These are phyloP conservation scores for Hyaloscypha finlandica DNA, from an alignment of 495 filamentous ascomycete genomes.

Conservation along the genomic window DNA sequence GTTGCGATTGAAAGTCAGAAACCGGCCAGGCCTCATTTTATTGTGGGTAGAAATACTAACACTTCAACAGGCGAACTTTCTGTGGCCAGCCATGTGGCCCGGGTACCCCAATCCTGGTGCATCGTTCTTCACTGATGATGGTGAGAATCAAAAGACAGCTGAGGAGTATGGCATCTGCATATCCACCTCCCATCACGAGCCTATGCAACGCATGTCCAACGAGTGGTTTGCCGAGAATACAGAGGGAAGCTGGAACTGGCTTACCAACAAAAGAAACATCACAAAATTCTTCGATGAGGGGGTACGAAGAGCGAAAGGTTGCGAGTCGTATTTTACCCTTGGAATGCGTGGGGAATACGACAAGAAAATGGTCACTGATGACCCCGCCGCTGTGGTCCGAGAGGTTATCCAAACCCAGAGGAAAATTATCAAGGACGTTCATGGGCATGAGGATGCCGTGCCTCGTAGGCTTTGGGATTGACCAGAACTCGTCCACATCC, in stretches of 20 bases:
- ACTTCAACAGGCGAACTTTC: conserved; percentile 61
- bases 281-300: conserved; percentile 66
- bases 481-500: neutral
- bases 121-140: conserved; percentile 70
- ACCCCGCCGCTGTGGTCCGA: conserved; percentile 53
- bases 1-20: conserved; percentile 52
- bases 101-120: conserved; percentile 37
- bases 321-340: conserved; percentile 64
- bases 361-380: conserved; percentile 53
- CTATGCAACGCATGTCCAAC: conserved; percentile 67
- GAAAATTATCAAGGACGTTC: conserved; percentile 53
- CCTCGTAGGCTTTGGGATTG: conserved; percentile 4
- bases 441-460: conserved; percentile 45
- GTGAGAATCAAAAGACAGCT: conserved; percentile 62
- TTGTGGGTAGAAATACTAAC: neutral
- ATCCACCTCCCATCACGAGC: conserved; percentile 70
- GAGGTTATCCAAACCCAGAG: conserved; percentile 60
- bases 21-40: neutral
- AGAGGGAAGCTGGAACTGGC: conserved; percentile 63
- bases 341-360: conserved; percentile 74
- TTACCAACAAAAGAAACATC: conserved; percentile 63
- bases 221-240: conserved; percentile 59
- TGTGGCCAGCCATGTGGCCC: conserved; percentile 71
- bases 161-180: conserved; percentile 72
- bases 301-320: conserved; percentile 59